Conservation (phyloP, 2,329 filamentous ascomycete species). For the Monilinia polystroma region DNA sequence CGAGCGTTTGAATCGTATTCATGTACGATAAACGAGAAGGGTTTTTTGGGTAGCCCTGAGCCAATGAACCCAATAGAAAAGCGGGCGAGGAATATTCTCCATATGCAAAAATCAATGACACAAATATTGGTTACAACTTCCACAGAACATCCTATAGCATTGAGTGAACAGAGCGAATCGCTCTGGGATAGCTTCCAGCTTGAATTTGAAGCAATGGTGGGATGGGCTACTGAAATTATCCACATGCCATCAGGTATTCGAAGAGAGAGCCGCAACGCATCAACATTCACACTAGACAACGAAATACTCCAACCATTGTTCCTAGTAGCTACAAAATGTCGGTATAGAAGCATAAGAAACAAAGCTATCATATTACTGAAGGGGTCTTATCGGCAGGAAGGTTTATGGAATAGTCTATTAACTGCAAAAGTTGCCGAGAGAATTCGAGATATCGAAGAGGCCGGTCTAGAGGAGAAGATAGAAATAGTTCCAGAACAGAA, state of each 20-base stretch:
- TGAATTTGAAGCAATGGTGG: slow-evolving; percentile 17
- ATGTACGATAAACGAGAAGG: background rate
- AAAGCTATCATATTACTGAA: slow-evolving; percentile 60
- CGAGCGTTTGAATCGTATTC: slow-evolving; percentile 6
- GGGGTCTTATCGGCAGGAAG: slow-evolving; percentile 59
- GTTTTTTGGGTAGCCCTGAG: too few relatives aligned
- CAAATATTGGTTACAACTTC: slow-evolving; percentile 15
- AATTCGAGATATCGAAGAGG: slow-evolving; percentile 25
- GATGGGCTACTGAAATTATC: slow-evolving; percentile 19
- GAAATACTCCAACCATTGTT: slow-evolving; percentile 63
- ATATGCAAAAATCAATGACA: slow-evolving; percentile 12
- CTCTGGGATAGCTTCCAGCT: slow-evolving; percentile 24
- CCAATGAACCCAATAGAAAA: background rate
- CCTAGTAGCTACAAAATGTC: slow-evolving; percentile 62
- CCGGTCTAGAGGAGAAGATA: slow-evolving; percentile 10
- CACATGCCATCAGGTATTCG: background rate
- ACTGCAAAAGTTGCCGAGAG: slow-evolving; percentile 25
- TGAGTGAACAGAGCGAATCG: slow-evolving; percentile 10
- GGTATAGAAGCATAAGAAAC: slow-evolving; percentile 54
- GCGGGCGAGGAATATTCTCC: slow-evolving; percentile 3
- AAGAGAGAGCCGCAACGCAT: background rate
- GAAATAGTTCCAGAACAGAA: slow-evolving; percentile 13
- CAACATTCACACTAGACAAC: slow-evolving; percentile 56
- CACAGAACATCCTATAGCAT: background rate
- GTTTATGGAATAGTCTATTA: slow-evolving; percentile 57